phyloP scores from a whole-genome alignment of 164 flowering plant species.

The Berberis thunbergii region DNA sequence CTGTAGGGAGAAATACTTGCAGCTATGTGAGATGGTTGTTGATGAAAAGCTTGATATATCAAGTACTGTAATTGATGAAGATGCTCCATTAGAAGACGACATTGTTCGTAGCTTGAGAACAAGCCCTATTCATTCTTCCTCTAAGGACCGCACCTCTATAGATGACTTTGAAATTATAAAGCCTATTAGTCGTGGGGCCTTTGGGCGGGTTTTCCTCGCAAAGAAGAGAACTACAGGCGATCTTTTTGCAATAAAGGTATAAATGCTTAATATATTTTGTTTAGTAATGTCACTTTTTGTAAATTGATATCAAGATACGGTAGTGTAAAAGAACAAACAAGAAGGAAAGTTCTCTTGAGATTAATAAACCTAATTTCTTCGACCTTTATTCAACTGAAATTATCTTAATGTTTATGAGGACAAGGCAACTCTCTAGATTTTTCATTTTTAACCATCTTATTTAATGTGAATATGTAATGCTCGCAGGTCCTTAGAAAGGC shows the following conservation, averaged over 20 bases:
- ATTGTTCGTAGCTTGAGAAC: constrained; percentile 87
- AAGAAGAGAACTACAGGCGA: constrained; percentile 99
- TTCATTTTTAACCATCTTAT: no score
- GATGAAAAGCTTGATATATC: constrained; percentile 82
- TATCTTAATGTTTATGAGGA: no score
- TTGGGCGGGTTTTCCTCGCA: constrained; percentile 95
- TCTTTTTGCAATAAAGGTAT: constrained; percentile 97
- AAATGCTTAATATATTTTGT: background rate
- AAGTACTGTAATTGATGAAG: constrained; percentile 84
- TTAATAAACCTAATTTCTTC: no score
- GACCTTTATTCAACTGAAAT: no score
- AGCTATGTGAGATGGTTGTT: constrained; percentile 79
- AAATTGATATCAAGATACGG: no score
- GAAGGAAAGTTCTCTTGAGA: no score
- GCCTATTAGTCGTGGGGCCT: constrained; percentile 99
- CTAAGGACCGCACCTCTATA: constrained; percentile 91
- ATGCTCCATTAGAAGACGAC: constrained; percentile 91
- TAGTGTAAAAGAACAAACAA: no score
- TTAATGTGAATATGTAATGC: background rate
- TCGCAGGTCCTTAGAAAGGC: constrained; percentile 90
- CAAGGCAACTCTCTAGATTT: no score
- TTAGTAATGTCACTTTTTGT: no score
- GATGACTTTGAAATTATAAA: constrained; percentile 98
- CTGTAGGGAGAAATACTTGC: constrained; percentile 88
- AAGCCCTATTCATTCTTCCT: constrained; percentile 62